Evolutionary conservation across 805 yeast species (phyloP).

Genomic region (Candida nemodendra): DNA sequence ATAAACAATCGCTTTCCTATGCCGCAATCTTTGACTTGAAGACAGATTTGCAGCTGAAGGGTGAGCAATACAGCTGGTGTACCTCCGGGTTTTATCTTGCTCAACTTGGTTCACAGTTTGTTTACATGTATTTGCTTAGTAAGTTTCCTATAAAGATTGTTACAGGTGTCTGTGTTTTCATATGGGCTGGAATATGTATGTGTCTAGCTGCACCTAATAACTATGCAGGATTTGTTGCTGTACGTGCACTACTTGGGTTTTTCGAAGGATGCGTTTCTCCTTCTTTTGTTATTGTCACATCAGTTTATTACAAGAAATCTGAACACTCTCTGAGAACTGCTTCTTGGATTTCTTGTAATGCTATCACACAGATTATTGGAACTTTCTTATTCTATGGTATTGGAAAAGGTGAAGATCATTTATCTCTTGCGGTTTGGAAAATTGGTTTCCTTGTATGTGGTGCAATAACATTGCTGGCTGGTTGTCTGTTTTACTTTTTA

Average conservation of each 20-base stretch:
- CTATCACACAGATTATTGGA: slow-evolving; percentile 45
- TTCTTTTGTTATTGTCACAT: slow-evolving; percentile 51
- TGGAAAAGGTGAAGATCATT: slow-evolving; percentile 35
- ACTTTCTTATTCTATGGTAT: slow-evolving; percentile 54
- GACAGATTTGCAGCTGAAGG: slow-evolving; percentile 47
- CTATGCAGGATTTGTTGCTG: slow-evolving; percentile 45
- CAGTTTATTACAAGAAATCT: slow-evolving; percentile 54
- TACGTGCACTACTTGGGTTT: slow-evolving; percentile 49
- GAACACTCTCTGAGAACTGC: slow-evolving; percentile 37
- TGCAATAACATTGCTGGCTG: slow-evolving; percentile 41
- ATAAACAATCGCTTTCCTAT: slow-evolving; percentile 23
- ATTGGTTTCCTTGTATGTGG: slow-evolving; percentile 59
- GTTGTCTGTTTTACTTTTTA: slow-evolving; percentile 23
- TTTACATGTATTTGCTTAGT: slow-evolving; percentile 54
- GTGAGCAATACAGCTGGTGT: slow-evolving; percentile 35
- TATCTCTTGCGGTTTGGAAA: slow-evolving; percentile 55
- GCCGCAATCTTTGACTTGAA: slow-evolving; percentile 58
- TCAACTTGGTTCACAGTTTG: slow-evolving; percentile 44
- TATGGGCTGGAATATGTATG: slow-evolving; percentile 61
- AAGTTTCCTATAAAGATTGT: slow-evolving; percentile 55
- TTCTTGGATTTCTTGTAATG: slow-evolving; percentile 43
- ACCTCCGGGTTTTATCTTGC: slow-evolving; percentile 38
- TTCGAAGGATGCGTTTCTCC: slow-evolving; percentile 57
- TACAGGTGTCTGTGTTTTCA: slow-evolving; percentile 44
- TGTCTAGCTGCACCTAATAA: slow-evolving; percentile 45